Evolutionary conservation across 768 basidiomycete species (phyloP), one percentile per base, ranked within the genome.

Genomic region (Mycena maculata): DNA sequence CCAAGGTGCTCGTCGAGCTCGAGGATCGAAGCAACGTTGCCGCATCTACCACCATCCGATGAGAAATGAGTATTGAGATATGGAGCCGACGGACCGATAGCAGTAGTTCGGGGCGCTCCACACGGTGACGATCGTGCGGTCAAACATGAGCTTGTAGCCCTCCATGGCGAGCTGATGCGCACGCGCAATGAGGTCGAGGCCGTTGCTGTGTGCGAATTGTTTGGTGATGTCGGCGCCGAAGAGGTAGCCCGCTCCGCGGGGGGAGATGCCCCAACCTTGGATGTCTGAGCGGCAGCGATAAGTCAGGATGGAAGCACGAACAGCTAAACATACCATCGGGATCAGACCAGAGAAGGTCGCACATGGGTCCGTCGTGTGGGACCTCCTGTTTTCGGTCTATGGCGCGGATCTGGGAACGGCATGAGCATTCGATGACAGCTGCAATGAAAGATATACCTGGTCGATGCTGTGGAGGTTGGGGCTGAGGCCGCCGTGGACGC

Each of bases 61-160:
- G 33, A 48, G 31, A 13, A 36, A 63, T 60, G n/a, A 67, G 49
- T 33, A n/a, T n/a, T n/a, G 60, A 54, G n/a, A 55, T 54, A 47
- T 48, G 59, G 44, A 56, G 16, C 47, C 30, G 44, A 85, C 90
- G 68, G 73, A 97, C 93, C 96, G 85, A 80, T 98, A 98, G 79
- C 97, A 98, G 77, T 99, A 99, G 79, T 99, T 99, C 16, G 96
- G 97, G 4, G 96, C 96, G 73, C 93, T 95, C 96, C 97, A 99
- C 42, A 99, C 96, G 10, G 97, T 99, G 33, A 99, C 97, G 72
- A 99, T 96, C 47, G 89, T 91, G 57, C 88, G 83, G 79, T 99
- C 96, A 74, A 98, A 98, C 96, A 98, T 97, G 78, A 95, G 86
- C 81, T 98, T 98, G 81, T 88, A 98, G 23, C 96, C 96, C 80